Base-by-base conservation (phyloP, 164 flowering plant species). In the Vitis labrusca region DNA sequence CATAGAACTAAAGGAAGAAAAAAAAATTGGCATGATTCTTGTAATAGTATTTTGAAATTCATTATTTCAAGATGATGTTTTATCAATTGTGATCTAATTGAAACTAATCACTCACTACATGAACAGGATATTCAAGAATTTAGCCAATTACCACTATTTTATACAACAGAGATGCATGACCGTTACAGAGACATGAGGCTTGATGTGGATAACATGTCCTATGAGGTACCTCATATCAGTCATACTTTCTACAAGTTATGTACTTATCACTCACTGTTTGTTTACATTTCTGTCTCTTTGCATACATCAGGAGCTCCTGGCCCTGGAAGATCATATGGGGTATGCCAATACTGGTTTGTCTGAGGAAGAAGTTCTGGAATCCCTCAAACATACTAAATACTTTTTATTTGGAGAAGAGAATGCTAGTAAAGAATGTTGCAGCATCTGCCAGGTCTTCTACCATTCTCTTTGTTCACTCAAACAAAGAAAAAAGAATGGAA, bases 121-220 rank as follows among this genome's bases (percentile, higher is more conserved):
- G 44, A 60, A 50, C 71, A 59, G 23, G 32, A 27, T 30, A n/a
- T 23, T 29, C 57, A 9, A 59, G 17, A n/a, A 10, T 13, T 13
- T 9, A 50, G 52, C 10, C 57, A 30, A 55, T 59, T 56, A 27
- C 53, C 19, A 19, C 10, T 11, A 48, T 14, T 15, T 61, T 19
- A 60, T 29, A 37, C 50, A 13, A 27, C 47, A 8, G 71, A 68
- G 10, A 49, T 10, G 11, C 57, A 15, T 5, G 75, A 66, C 61
- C 66, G 30, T 61, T 60, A 72, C 17, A 52, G 70, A 50, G 70
- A 63, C 17, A 72, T 72, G 75, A 32, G 75, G 19, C 65, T 72
- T 7, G 75, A 72, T 61, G 75, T 72, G 57, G 75, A 72, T 53
- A 66, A 72, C 54, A 72, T 72, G 75, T 65, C 75, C 61, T 72